These are phyloP conservation scores for Allium fistulosum DNA, from an alignment of 106 monocot species.

Conservation along the genomic window DNA sequence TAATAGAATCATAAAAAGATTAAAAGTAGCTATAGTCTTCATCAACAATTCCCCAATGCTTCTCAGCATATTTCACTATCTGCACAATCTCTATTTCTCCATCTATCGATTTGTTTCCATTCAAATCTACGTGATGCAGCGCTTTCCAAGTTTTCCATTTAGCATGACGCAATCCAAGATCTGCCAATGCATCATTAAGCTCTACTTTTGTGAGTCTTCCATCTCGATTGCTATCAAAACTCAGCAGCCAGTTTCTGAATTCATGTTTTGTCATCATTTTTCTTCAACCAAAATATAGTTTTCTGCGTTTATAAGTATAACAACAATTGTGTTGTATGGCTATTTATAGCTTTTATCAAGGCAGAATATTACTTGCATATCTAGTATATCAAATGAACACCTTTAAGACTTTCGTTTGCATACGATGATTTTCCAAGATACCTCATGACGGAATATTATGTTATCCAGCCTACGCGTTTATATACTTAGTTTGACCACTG, in stretches of 20 bases:
- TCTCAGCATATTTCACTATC: conserved; percentile 17
- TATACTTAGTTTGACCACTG: no score
- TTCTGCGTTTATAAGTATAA: no score
- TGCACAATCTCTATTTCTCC: conserved; percentile 15
- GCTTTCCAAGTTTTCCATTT: conserved; percentile 21
- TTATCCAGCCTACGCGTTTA: no score
- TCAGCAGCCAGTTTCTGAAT: conserved; percentile 16
- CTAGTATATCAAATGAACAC: no score
- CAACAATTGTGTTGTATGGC: no score
- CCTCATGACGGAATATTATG: no score
- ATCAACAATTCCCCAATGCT: conserved; percentile 6
- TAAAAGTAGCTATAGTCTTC: not conserved
- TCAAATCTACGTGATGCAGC: conserved; percentile 13
- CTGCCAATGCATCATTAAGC: conserved; percentile 12
- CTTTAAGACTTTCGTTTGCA: no score
- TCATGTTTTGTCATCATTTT: conserved; percentile 1
- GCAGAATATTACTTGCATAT: no score
- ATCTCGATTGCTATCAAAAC: conserved; percentile 3
- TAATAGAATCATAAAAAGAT: no score
- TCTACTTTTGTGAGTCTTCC: conserved; percentile 14
- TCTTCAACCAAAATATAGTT: not conserved
- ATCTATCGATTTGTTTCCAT: conserved; percentile 5
- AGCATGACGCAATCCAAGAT: conserved; percentile 4
- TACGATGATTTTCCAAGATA: no score
- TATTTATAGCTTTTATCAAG: no score